Evolutionary conservation across 75 land plant genomes (phyloP), one percentile per base, ranked within the genome.

Genomic region (Adiantum capillusveneris): DNA sequence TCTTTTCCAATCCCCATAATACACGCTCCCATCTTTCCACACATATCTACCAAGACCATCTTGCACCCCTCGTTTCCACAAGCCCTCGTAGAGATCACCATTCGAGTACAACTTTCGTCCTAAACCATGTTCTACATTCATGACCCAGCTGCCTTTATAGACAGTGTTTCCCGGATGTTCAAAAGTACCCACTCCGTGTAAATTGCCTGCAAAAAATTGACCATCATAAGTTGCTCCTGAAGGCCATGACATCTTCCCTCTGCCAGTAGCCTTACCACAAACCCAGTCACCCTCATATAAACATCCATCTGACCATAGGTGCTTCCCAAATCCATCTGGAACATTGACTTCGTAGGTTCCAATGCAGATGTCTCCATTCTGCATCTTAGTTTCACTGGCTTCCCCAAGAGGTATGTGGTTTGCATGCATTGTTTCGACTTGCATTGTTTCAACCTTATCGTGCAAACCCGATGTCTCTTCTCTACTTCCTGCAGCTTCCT

Each of bases 41-140:
- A 48, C 50, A 55, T 92, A 92, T 62, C 76, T 84, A 2, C 96
- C 97, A 50, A 63, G 83, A 21, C 97, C 97, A 67, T 88, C 90
- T 64, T 82, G 75, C 24, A 74, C 60, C 43, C 97, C 97, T 43
- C 81, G 86, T 62, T 83, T 83, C 97, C 97, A 92, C 53, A 78
- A 85, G 21, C 97, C 97, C 64, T 88, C 97, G 74, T 82, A 89
- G 11, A 75, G 63, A 79, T 92, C 97, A 34, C 97, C 96, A 77
- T 83, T 88, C 41, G 90, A 73, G 68, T 74, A 92, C 18, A 49
- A 44, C 61, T 88, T 92, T 56, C 69, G 73, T 11, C 96, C 97
- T 37, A 80, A 66, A 1, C 97, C 97, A 73, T 92, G 95, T 62
- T 88, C 88, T 31, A 88, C 69, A 78, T 79, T 92, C 55, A 88